Base-by-base conservation (phyloP, 1,284 basidiomycete genomes). In the Pseudozyma flocculosa region DNA sequence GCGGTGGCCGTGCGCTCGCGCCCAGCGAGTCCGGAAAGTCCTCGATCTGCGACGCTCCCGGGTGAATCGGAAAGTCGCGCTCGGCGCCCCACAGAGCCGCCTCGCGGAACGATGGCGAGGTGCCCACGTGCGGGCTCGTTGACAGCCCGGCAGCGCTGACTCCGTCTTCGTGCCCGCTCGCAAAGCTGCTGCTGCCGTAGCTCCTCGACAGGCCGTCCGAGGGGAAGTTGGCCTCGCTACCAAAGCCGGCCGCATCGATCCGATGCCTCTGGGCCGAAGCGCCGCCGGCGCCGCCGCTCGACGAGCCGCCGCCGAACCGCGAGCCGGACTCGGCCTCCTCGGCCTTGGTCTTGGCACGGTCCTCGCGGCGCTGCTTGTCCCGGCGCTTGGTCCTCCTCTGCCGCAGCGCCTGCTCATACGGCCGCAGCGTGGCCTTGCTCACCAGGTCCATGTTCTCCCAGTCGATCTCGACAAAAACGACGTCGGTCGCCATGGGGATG, bases 391-490 rank as follows among this genome's bases (percentile, higher is more conserved):
- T 65, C 40, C 49, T 48, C 14, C 75, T 61, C 22, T 74, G 63
- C 18, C 59, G 46, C 29, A 77, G 53, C 14, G 61, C 73, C 41
- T 69, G 65, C 42, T 68, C 68, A 54, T 71, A 77, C 14, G 70
- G 66, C 38, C 59, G 53, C 42, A 74, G 52, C 11, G 68, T 66
- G 14, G 61, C 40, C 38, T 60, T 60, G 40, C 50, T 54, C 40
- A 73, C 56, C 40, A 66, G 40, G n/a, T 48, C 39, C 56, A 75
- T 74, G 29, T 46, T 51, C 23, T 71, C 60, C 75, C 73, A 76
- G 41, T 96, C 88, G 3, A 91, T 86, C 79, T 98, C 93, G 54
- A 97, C 82, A 77, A 98, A 97, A 14, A 93, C 88, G 39, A 97
- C 90, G 75, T 97, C 92, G 15, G 90, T 87, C 43, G 91, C 88